Conservation (phyloP, 2,329 filamentous ascomycete species). For the Colletotrichum caudatum region DNA sequence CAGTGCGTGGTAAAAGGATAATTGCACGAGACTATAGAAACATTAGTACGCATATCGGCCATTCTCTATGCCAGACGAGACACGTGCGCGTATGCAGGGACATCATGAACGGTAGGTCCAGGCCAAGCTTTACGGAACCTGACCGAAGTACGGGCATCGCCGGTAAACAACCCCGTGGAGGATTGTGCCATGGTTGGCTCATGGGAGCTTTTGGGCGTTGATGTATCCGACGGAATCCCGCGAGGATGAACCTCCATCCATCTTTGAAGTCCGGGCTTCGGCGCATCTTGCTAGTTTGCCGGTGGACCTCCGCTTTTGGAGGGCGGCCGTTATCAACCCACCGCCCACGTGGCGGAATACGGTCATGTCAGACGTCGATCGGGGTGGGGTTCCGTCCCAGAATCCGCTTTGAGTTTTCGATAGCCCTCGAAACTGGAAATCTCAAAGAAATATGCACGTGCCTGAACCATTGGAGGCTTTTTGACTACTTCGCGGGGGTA, state of each 20-base stretch:
- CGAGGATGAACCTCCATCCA: slow-evolving; percentile 11
- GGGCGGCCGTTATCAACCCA: background rate
- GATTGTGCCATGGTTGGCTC: background rate
- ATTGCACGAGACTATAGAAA: no score
- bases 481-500: no score
- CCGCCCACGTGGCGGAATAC: slow-evolving; percentile 31
- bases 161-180: background rate
- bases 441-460: background rate
- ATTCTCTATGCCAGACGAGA: background rate
- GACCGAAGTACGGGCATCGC: slow-evolving; percentile 1
- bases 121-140: slow-evolving; percentile 5
- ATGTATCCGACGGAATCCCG: background rate
- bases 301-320: slow-evolving; percentile 16
- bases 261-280: background rate
- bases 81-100: slow-evolving; percentile 7
- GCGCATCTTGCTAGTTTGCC: background rate
- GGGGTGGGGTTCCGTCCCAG: slow-evolving; percentile 22
- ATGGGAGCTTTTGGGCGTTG: background rate
- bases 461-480: background rate
- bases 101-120: background rate
- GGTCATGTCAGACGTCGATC: slow-evolving; percentile 30
- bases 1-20: no score
- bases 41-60: background rate
- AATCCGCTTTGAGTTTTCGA: slow-evolving; percentile 7
- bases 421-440: no score